Conservation (phyloP, 2,329 filamentous ascomycete genomes). For the Ascochyta viciae-villosae region DNA sequence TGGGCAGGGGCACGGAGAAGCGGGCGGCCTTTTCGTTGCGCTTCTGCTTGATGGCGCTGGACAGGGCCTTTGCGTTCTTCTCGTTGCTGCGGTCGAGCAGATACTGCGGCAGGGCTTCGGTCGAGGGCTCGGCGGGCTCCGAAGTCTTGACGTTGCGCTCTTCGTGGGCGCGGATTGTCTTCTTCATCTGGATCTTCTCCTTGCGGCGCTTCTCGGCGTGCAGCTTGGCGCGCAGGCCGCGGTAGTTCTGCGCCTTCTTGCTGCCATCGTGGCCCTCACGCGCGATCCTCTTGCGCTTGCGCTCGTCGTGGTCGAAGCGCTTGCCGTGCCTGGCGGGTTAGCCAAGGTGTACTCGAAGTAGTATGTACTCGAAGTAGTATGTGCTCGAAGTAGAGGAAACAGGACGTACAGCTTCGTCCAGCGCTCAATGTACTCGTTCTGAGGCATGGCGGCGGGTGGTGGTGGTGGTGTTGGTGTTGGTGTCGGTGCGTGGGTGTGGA, state of each 20-base stretch:
- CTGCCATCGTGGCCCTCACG: conserved; percentile 89
- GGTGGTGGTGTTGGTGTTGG: conserved; percentile 7
- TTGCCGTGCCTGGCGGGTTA: conserved; percentile 40
- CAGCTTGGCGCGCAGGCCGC: conserved; percentile 89
- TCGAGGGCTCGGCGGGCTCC: conserved; percentile 77
- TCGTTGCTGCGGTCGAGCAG: conserved; percentile 82
- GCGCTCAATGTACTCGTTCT: conserved; percentile 81
- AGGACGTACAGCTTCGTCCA: conserved; percentile 68
- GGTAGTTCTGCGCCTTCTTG: conserved; percentile 90
- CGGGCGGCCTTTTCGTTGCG: conserved; percentile 86
- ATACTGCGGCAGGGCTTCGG: conserved; percentile 87
- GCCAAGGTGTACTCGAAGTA: background rate
- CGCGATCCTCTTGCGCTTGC: conserved; percentile 82
- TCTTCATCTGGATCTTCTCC: conserved; percentile 72
- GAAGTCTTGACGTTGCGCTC: conserved; percentile 92
- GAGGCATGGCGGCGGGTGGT: conserved; percentile 63
- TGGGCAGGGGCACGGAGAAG: conserved; percentile 90
- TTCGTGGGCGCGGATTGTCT: conserved; percentile 82
- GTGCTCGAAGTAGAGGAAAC: background rate
- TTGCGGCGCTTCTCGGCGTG: conserved; percentile 92
- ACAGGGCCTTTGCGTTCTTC: conserved; percentile 76
- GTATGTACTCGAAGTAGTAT: too few species aligned
- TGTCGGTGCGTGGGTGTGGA: conserved; percentile 2
- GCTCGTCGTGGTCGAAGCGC: conserved; percentile 84
- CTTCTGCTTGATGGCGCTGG: conserved; percentile 93